A percentile compares a stretch with the other conserved stretches of the same genome.
Conservation (phyloP, 768 basidiomycete genomes). For the Leucocoprinus leucothites region DNA sequence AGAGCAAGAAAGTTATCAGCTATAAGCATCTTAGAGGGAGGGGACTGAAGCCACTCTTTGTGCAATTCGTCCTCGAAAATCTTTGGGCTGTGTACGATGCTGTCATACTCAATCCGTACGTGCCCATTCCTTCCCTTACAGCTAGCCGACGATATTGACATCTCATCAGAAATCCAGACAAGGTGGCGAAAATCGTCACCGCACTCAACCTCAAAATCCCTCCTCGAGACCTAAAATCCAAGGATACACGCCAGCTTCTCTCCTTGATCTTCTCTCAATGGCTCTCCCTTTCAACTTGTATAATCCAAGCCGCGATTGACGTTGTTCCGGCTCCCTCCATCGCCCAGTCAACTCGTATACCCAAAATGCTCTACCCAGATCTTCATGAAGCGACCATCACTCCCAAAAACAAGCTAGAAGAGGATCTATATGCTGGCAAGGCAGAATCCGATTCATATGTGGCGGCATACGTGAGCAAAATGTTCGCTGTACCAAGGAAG, state of each 20-base stretch:
- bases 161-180: constrained; percentile 74
- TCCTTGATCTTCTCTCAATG: constrained; percentile 91
- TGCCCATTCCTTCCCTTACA: constrained; percentile 17
- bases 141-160: constrained; percentile 12
- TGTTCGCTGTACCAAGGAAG: constrained; percentile 85
- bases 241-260: constrained; percentile 82
- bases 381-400: constrained; percentile 52
- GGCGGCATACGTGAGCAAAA: constrained; percentile 93
- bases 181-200: constrained; percentile 82
- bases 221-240: constrained; percentile 87
- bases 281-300: constrained; percentile 90
- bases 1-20: constrained; percentile 89
- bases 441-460: constrained; percentile 54
- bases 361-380: constrained; percentile 89
- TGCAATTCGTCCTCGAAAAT: constrained; percentile 96
- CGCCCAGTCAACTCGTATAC: constrained; percentile 82
- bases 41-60: constrained; percentile 89
- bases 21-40: constrained; percentile 88
- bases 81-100: constrained; percentile 97
- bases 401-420: constrained; percentile 81
- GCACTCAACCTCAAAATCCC: constrained; percentile 80
- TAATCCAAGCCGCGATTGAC: constrained; percentile 91
- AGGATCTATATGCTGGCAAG: constrained; percentile 74
- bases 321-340: constrained; percentile 84
- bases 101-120: constrained; percentile 85